These are phyloP conservation scores for Gymnopilus junonius DNA, from an alignment of 768 basidiomycete species.

Conservation along the genomic window DNA sequence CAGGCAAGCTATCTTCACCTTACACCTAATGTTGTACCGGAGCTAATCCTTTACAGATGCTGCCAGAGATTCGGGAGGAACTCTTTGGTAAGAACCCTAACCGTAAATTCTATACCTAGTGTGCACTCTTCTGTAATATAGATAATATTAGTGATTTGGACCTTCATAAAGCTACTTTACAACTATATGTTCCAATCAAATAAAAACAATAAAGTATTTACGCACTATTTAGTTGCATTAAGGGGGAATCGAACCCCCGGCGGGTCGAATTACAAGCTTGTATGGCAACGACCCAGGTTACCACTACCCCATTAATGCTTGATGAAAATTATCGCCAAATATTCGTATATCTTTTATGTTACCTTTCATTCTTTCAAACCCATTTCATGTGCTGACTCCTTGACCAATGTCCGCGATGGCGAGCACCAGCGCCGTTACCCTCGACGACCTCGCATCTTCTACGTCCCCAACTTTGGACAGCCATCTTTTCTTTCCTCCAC, in stretches of 20 bases:
- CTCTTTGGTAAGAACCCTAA: conserved; percentile 91
- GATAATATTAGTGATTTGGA: not conserved
- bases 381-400: not conserved
- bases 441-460: conserved; percentile 22
- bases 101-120: conserved; percentile 84
- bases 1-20: conserved; percentile 53
- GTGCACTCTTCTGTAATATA: not conserved
- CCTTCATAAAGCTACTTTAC: not conserved
- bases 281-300: conserved; percentile 22
- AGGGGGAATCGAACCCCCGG: conserved; percentile 89
- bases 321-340: not conserved
- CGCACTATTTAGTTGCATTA: no score
- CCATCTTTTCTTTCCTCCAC: conserved; percentile 25
- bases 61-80: conserved; percentile 90
- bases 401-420: conserved; percentile 15
- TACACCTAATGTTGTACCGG: not conserved
- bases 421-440: conserved; percentile 21
- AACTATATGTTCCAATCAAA: not conserved
- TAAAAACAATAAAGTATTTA: not conserved
- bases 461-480: conserved; percentile 6
- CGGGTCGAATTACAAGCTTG: conserved; percentile 59
- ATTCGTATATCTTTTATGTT: no score
- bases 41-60: conserved; percentile 62
- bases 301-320: conserved; percentile 22
- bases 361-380: not conserved